Evolutionary conservation across 2,329 filamentous ascomycete genomes (phyloP), one percentile per base, ranked within the genome.

Genomic region (Bipolaris cookei): DNA sequence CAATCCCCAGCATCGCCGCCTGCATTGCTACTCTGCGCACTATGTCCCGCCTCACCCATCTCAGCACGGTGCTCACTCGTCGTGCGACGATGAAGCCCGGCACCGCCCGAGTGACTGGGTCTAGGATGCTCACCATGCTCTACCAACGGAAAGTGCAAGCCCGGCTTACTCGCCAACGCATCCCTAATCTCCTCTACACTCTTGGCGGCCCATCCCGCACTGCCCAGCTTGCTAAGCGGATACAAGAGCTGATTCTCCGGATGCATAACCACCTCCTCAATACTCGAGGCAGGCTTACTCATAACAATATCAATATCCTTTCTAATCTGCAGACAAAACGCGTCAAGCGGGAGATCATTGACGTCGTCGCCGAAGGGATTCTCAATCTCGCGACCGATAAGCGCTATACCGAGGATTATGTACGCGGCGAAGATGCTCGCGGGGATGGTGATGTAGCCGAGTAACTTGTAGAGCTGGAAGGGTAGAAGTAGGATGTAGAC

Each of bases 341-440:
- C 79, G 69, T 94, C 90, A 3, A 75, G 66, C n/a, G 72, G 72
- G 3, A 74, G 78, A 75, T 95, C 91, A 71, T 95, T 95, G 65
- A 93, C 90, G 62, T 95, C 91, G 62, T 87, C 82, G 55, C 91
- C 91, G 74, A 95, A 95, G 5, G 91, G 91, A 69, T 95, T 92
- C 76, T 95, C 91, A 62, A 95, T 90, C 76, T 95, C 90, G 61
- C 86, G 86, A 37, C 91, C 91, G 67, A 94, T 94, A 61, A 85
- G 82, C 3, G 86, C 83, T 43, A 95, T 86, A 21, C 90, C 90
- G 58, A 95, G 85, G 72, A 95, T 94, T 65, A 95, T 94, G 76
- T 94, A 94, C 3, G 89, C 87, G 2, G 88, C 88, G 35, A 76
- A 71, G 14, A 93, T 79, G 42, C 88, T 89, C 32, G 87, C 91